Percentiles rank a stretch among this genome's conserved stretches.
Evolutionary conservation across 2,329 filamentous ascomycete species (phyloP).

Genomic region (Tricladium varicosporioides): DNA sequence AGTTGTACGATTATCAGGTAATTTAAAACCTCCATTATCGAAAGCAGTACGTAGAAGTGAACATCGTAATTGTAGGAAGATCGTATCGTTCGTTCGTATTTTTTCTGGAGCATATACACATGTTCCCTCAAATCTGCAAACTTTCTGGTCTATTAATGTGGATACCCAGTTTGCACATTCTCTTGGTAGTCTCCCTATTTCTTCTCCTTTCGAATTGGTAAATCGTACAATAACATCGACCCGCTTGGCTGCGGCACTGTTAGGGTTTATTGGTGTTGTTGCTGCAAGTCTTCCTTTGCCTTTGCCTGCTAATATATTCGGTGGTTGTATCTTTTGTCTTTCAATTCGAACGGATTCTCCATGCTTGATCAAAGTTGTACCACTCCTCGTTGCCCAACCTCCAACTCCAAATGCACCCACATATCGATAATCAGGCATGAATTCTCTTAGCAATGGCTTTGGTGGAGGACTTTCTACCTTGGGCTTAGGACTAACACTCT

Average conservation of each 20-base stretch:
- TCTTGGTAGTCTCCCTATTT: conserved; percentile 83
- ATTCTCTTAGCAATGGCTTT: background rate
- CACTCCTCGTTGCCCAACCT: conserved; percentile 89
- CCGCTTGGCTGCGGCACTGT: conserved; percentile 54
- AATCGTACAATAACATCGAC: conserved; percentile 90
- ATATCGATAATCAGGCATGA: conserved; percentile 63
- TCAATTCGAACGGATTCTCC: conserved; percentile 86
- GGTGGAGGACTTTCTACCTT: conserved; percentile 20
- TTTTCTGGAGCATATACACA: conserved; percentile 88
- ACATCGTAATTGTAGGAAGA: conserved; percentile 85
- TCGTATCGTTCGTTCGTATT: conserved; percentile 84
- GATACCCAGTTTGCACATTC: conserved; percentile 92
- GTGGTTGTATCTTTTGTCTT: conserved; percentile 70
- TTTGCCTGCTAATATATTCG: conserved; percentile 45
- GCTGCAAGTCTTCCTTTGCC: conserved; percentile 38
- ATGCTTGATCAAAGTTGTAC: conserved; percentile 70
- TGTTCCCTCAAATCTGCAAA: conserved; percentile 82
- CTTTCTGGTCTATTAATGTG: conserved; percentile 82
- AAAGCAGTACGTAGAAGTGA: conserved; percentile 76
- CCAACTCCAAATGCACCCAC: conserved; percentile 89
- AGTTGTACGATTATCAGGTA: conserved; percentile 67
- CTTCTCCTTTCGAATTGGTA: conserved; percentile 72
- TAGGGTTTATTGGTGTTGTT: conserved; percentile 26
- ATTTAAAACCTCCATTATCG: conserved; percentile 57
- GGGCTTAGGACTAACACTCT: conserved; percentile 35